phyloP scores from a whole-genome alignment of 345 rosid genomes.

The Eucalyptus brandiana region DNA sequence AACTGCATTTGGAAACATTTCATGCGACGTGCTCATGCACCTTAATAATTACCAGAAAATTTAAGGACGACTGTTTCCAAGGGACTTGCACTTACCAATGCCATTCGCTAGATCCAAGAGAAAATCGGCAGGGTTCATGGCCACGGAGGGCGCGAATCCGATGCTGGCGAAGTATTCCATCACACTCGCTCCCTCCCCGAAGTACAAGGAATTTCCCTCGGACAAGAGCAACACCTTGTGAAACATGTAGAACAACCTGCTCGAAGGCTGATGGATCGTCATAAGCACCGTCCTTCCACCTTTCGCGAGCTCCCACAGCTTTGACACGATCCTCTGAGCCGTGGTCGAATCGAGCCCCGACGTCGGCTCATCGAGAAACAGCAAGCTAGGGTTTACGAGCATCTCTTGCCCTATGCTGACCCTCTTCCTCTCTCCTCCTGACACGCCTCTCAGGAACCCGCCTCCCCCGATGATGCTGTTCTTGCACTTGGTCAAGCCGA shows the following conservation, averaged over 20 bases:
- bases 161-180: slow-evolving; percentile 40
- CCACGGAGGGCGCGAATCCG: slow-evolving; percentile 22
- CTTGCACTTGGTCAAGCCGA: slow-evolving; percentile 36
- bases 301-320: slow-evolving; percentile 20
- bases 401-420: slow-evolving; percentile 50
- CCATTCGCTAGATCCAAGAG: slow-evolving; percentile 47
- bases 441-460: slow-evolving; percentile 24
- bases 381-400: slow-evolving; percentile 41
- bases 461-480: slow-evolving; percentile 24
- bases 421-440: slow-evolving; percentile 53
- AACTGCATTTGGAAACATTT: not conserved
- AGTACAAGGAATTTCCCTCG: slow-evolving; percentile 38
- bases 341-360: slow-evolving; percentile 52
- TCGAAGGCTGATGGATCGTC: slow-evolving; percentile 57
- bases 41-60: not conserved
- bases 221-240: slow-evolving; percentile 38
- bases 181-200: slow-evolving; percentile 20
- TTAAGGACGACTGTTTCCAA: not conserved
- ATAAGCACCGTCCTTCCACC: slow-evolving; percentile 38
- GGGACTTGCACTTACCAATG: not conserved
- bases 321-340: slow-evolving; percentile 36
- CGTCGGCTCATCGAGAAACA: slow-evolving; percentile 51
- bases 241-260: slow-evolving; percentile 51
- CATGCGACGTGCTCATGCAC: not conserved
- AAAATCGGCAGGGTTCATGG: slow-evolving; percentile 56